These are phyloP conservation scores for Flaveria robusta DNA, from an alignment of 129 eudicot species.

Conservation along the genomic window DNA sequence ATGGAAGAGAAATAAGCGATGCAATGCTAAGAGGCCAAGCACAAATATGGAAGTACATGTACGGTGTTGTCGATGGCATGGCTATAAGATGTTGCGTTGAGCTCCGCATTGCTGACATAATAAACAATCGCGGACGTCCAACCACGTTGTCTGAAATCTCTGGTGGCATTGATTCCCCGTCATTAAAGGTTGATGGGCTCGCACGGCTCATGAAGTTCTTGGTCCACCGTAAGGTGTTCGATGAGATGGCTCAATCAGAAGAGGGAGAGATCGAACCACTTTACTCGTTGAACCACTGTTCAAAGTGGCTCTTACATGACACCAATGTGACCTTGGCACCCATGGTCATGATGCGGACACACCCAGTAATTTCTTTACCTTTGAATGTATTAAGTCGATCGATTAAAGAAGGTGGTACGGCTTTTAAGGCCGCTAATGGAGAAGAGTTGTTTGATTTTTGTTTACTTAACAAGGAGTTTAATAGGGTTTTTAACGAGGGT, in stretches of 20 bases:
- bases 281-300: slow-evolving; percentile 32
- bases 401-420: slow-evolving; percentile 38
- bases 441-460: slow-evolving; percentile 34
- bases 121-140: slow-evolving; percentile 35
- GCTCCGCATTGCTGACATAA: slow-evolving; percentile 48
- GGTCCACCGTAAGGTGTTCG: slow-evolving; percentile 33
- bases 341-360: slow-evolving; percentile 19
- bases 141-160: slow-evolving; percentile 41
- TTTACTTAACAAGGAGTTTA: slow-evolving; percentile 18
- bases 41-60: slow-evolving; percentile 28
- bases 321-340: slow-evolving; percentile 31
- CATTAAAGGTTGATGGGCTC: slow-evolving; percentile 24
- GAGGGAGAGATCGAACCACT: background rate
- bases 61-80: slow-evolving; percentile 35
- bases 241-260: slow-evolving; percentile 4
- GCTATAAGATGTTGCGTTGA: slow-evolving; percentile 48
- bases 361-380: slow-evolving; percentile 23
- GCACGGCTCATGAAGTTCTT: slow-evolving; percentile 40
- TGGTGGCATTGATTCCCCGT: slow-evolving; percentile 16
- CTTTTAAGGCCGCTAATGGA: slow-evolving; percentile 43
- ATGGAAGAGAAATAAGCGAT: background rate
- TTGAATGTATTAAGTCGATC: slow-evolving; percentile 25
- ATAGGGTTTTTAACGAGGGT: slow-evolving; percentile 30
- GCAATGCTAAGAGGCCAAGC: slow-evolving; percentile 33
- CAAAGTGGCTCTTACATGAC: slow-evolving; percentile 34